phyloP scores from a whole-genome alignment of 768 basidiomycete species.

The Tephrocybe sp. region DNA sequence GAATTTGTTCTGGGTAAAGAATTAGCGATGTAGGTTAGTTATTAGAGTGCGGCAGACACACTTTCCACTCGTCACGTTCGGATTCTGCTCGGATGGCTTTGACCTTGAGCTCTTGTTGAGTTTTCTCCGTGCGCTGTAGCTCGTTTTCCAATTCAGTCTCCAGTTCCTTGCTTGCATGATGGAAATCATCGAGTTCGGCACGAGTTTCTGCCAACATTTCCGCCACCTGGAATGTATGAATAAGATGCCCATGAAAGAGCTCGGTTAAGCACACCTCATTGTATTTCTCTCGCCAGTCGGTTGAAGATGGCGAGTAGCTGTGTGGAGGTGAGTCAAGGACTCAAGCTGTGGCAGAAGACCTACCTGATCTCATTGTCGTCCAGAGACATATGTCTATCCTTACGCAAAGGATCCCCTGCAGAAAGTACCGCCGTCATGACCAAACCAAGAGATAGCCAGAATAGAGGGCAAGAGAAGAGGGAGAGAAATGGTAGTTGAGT shows the following conservation, averaged over 20 bases:
- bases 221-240: conserved; percentile 45
- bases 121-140: conserved; percentile 82
- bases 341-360: conserved; percentile 15
- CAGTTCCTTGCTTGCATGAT: conserved; percentile 84
- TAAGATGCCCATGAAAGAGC: not conserved
- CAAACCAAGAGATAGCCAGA: conserved; percentile 6
- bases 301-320: conserved; percentile 55
- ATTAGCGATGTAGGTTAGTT: conserved; percentile 4
- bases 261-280: conserved; percentile 47
- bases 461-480: conserved; percentile 14
- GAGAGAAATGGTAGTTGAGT: conserved; percentile 2
- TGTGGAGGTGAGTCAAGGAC: conserved; percentile 19
- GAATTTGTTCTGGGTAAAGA: conserved; percentile 63
- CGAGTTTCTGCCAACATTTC: conserved; percentile 86
- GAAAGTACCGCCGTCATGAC: conserved; percentile 68
- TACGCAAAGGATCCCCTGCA: conserved; percentile 56
- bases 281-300: conserved; percentile 80
- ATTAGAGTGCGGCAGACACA: conserved; percentile 29
- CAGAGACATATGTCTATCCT: conserved; percentile 59
- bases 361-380: conserved; percentile 71
- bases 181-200: conserved; percentile 85
- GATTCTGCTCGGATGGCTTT: conserved; percentile 69
- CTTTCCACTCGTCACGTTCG: conserved; percentile 94
- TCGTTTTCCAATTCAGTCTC: conserved; percentile 94
- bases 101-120: conserved; percentile 76